Evolutionary conservation across 768 basidiomycete species (phyloP), one percentile per base, ranked within the genome.

Genomic region (Sporobolomyces pararoseus): DNA sequence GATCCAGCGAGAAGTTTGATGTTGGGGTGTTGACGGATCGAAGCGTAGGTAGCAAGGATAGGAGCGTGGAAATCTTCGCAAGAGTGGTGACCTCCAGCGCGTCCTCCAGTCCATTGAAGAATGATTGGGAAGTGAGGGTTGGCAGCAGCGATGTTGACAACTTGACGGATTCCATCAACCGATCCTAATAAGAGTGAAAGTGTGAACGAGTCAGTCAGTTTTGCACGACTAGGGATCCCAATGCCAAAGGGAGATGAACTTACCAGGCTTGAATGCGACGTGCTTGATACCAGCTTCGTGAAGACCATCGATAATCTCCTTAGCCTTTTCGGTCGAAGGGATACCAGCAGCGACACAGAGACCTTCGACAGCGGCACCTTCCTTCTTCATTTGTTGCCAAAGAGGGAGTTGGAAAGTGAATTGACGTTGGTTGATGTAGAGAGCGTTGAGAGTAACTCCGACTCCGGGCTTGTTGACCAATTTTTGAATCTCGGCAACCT

Each of bases 31-130:
- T 89, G 87, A 68, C 96, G 89, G 78, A 99, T 97, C 21, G 88
- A 81, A 44, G 87, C 84, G 79, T 99, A 99, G 0, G 94, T 97
- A 46, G 88, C 82, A 58, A 98, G 83, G 75, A 97, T 86, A 1
- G 96, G 95, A 79, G 94, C 92, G 77, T 97, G 95, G 86, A 98
- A 94, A 79, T 99, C 96, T 79, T 99, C 96, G 80, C 87, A 98
- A 4, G 91, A 94, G 82, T 98, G 96, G 76, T 99, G 96, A 58
- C 96, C 96, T 71, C 96, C 96, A 25, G 94, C 96, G 75, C 96
- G 91, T 42, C 96, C 96, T 76, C 96, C 96, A 58, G 96, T 99
- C 96, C 96, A 98, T 78, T 98, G 96, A 71, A 97, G 83, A 80
- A 99, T 94, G 80, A 99, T 87, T 13, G 96, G 95, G 84, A 91